phyloP scores from a whole-genome alignment of 2,329 filamentous ascomycete genomes.

The Sclerotinia sclerotiorum region DNA sequence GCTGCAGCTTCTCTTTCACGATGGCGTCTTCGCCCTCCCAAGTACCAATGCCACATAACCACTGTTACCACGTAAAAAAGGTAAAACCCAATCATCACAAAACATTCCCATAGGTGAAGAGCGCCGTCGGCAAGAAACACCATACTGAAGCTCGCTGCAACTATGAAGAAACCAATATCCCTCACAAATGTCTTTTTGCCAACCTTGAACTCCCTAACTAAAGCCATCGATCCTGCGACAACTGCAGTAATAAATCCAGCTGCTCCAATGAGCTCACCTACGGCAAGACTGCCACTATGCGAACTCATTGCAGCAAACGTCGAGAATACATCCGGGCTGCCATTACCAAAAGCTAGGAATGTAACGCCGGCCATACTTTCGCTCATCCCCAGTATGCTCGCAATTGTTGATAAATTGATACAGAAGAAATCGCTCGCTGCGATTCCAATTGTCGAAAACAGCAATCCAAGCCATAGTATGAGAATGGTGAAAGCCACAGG shows the following conservation, averaged over 20 bases:
- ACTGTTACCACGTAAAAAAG: constrained; percentile 85
- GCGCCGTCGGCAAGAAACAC: constrained; percentile 81
- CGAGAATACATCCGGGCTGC: constrained; percentile 96
- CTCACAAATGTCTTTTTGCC: constrained; percentile 85
- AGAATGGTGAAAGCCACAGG: constrained; percentile 78
- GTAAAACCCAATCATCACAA: constrained; percentile 88
- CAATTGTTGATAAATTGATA: constrained; percentile 91
- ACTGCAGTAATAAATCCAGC: constrained; percentile 96
- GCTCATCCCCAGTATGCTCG: constrained; percentile 84
- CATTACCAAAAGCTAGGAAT: constrained; percentile 95
- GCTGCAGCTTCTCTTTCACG: constrained; percentile 69
- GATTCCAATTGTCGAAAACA: constrained; percentile 97
- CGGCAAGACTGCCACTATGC: constrained; percentile 92
- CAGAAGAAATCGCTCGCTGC: constrained; percentile 98
- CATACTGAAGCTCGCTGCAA: constrained; percentile 84
- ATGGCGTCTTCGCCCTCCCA: constrained; percentile 59
- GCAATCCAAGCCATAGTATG: constrained; percentile 77
- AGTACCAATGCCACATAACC: constrained; percentile 88
- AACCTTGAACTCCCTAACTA: constrained; percentile 93
- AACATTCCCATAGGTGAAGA: constrained; percentile 85
- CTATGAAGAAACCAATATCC: constrained; percentile 89
- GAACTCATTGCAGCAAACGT: constrained; percentile 98
- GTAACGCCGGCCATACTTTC: constrained; percentile 96
- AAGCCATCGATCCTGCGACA: constrained; percentile 93
- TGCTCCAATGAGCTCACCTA: constrained; percentile 92